Percentiles rank a stretch among this genome's conserved stretches.
Evolutionary conservation across 106 monocot genomes (phyloP).

Genomic region (Dendrobium catenatum): DNA sequence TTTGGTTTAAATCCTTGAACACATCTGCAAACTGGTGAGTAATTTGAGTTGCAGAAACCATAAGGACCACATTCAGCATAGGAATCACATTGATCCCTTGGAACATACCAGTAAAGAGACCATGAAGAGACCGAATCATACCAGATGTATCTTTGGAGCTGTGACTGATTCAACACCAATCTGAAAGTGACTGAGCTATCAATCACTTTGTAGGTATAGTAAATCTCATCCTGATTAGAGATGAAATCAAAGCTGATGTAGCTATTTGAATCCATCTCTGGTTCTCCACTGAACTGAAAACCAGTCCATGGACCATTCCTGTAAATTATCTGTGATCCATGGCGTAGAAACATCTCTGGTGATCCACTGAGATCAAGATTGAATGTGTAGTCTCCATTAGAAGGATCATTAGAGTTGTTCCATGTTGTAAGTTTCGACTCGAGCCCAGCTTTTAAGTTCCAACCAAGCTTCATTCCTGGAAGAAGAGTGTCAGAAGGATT

Average conservation of each 20-base stretch:
- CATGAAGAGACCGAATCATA: conserved; percentile 7
- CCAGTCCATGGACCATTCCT: conserved; percentile 12
- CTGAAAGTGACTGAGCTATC: conserved; percentile 13
- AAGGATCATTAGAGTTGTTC: background rate
- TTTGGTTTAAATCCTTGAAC: conserved; percentile 33
- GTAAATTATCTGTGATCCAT: background rate
- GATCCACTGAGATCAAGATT: background rate
- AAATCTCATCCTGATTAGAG: background rate
- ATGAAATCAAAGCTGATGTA: conserved; percentile 1
- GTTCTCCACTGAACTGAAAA: background rate
- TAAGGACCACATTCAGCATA: conserved; percentile 32
- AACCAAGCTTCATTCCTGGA: background rate
- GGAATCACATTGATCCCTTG: conserved; percentile 28
- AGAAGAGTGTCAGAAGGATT: background rate
- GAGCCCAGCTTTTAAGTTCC: background rate
- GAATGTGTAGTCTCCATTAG: background rate
- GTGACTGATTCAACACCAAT: conserved; percentile 4
- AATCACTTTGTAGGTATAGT: background rate
- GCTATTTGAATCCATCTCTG: background rate
- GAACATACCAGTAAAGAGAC: conserved; percentile 22
- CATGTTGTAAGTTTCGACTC: background rate
- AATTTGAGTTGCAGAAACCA: conserved; percentile 30
- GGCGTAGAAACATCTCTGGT: background rate
- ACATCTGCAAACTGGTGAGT: conserved; percentile 32
- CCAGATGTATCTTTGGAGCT: conserved; percentile 24